These are phyloP conservation scores for Eucalyptus lansdowneana DNA, from an alignment of 345 rosid genomes.

Conservation along the genomic window DNA sequence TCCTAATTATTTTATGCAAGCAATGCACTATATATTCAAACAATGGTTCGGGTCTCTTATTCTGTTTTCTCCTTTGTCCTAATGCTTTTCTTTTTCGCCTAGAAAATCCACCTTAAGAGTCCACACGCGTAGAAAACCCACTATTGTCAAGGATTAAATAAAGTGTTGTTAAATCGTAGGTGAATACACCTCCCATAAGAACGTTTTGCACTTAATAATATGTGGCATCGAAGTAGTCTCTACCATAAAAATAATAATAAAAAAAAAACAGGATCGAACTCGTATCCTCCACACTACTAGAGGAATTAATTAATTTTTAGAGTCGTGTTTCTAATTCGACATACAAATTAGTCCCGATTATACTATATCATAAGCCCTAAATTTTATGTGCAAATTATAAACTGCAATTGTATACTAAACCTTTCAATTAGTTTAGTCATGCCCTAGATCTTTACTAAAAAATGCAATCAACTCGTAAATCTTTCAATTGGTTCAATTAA, in stretches of 20 bases:
- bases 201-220: not conserved
- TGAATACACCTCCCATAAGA: not conserved
- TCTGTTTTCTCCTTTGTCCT: not conserved
- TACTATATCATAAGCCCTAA: not conserved
- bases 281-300: not conserved
- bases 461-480: not conserved
- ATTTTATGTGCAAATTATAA: not conserved
- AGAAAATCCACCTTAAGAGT: not conserved
- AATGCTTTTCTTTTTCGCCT: not conserved
- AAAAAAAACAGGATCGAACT: not conserved
- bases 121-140: not conserved
- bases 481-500: not conserved
- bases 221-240: too few species aligned
- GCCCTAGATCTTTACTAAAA: not conserved
- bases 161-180: not conserved
- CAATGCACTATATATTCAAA: not conserved
- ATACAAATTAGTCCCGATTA: not conserved
- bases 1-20: not conserved
- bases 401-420: not conserved
- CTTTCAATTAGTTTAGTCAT: not conserved
- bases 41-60: not conserved
- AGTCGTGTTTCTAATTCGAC: not conserved
- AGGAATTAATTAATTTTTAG: not conserved
- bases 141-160: not conserved
- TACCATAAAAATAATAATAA: not conserved